phyloP scores from a whole-genome alignment of 2,329 filamentous ascomycete genomes.

The Clarireedia homoeocarpa region DNA sequence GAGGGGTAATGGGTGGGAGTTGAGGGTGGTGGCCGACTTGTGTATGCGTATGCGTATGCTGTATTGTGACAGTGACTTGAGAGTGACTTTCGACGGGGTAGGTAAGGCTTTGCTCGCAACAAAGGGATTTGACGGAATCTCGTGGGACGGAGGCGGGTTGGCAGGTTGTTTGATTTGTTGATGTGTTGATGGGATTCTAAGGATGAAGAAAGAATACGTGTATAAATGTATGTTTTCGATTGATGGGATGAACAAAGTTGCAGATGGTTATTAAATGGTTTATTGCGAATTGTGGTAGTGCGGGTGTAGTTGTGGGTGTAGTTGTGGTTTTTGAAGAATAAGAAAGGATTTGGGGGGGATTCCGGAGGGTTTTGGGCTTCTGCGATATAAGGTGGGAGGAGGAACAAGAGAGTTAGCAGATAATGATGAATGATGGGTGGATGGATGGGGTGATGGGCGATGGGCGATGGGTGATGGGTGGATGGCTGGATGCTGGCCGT shows the following conservation, averaged over 20 bases:
- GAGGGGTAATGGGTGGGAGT: not conserved
- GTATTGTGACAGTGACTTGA: not conserved
- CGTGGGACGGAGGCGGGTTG: not conserved
- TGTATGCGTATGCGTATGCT: not conserved
- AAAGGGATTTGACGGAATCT: slow-evolving; percentile 4
- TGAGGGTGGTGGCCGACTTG: not conserved
- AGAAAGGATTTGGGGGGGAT: not conserved
- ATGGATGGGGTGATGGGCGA: not conserved
- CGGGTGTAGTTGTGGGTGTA: not conserved
- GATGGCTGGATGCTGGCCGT: not conserved
- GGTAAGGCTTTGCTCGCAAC: slow-evolving; percentile 5
- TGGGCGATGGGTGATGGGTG: not conserved
- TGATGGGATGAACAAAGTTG: not conserved
- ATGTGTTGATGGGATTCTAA: not conserved
- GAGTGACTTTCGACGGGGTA: not conserved
- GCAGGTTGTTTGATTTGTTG: no score
- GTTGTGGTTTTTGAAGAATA: not conserved
- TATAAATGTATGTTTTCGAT: not conserved
- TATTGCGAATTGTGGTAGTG: not conserved
- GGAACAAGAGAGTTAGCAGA: not conserved
- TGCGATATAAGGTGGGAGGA: slow-evolving; percentile 2
- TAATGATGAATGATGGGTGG: not conserved
- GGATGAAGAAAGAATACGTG: not conserved
- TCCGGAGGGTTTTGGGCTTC: not conserved
- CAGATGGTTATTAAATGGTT: not conserved